phyloP scores from a whole-genome alignment of 2,329 filamentous ascomycete species.

The Cladobotryum mycophilum region DNA sequence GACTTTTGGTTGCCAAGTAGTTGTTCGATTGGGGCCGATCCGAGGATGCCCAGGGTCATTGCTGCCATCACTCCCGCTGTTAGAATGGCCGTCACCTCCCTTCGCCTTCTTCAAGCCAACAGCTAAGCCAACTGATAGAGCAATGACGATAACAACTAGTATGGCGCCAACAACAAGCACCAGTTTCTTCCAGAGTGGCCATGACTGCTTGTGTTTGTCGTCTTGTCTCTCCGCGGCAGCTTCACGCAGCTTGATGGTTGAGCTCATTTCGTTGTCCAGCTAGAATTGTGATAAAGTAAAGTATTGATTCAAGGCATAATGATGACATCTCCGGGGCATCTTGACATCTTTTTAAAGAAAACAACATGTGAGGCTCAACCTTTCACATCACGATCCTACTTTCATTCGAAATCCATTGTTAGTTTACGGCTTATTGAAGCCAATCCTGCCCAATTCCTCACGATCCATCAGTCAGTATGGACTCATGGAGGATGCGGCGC shows the following conservation, averaged over 20 bases:
- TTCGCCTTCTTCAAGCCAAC: constrained; percentile 41
- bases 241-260: neutral
- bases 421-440: neutral
- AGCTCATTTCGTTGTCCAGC: too few relatives aligned
- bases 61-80: constrained; percentile 16
- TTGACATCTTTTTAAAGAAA: too few relatives aligned
- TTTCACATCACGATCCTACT: too few relatives aligned
- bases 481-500: constrained; percentile 7
- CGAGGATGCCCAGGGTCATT: constrained; percentile 4
- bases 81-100: constrained; percentile 13
- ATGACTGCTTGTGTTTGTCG: constrained; percentile 5
- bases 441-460: neutral
- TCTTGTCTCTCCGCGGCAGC: neutral
- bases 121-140: constrained; percentile 49
- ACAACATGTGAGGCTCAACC: too few relatives aligned
- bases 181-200: constrained; percentile 27
- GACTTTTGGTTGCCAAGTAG: constrained; percentile 46
- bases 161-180: constrained; percentile 20
- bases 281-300: too few relatives aligned
- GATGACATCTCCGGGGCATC: too few relatives aligned
- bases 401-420: too few relatives aligned
- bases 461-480: too few relatives aligned
- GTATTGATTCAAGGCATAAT: too few relatives aligned
- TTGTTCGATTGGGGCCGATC: constrained; percentile 21
- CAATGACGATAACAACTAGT: constrained; percentile 28